Base-by-base conservation (phyloP, 306 rosid species). In the Nissolia schottii region DNA sequence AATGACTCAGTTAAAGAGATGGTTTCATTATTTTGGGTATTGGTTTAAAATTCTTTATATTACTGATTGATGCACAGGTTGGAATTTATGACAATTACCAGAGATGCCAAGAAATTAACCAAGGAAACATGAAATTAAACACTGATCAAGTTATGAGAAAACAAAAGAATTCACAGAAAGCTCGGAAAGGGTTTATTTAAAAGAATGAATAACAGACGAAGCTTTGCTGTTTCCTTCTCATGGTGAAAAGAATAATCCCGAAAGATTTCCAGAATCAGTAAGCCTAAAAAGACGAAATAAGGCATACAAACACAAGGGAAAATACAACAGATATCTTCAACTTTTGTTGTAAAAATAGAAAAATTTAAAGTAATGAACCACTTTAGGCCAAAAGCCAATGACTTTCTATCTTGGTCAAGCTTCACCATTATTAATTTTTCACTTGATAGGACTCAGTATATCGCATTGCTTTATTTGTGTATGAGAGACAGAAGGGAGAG, bases 311-410 rank as follows among this genome's bases (percentile, higher is more conserved):
- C 22, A 31, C 51, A 71, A 16, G 20, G 15, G 34, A 38, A 38
- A 37, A 37, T 25, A 15, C 35, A 34, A 59, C 12, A 57, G 24
- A 27, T 11, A 10, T 70, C 38, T 70, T 66, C 28, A 69, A 16
- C 6, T 41, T 66, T 3, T 35, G 23, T 37, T 53, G 12, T 46
- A 46, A 28, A 37, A 23, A 2, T 1, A 22, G 37, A 46, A 31
- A n/a, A 60, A 51, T 10, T 13, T 62, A 31, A 25, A 29, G 23
- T 43, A 64, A 31, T 23, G 22, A 68, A 48, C 37, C 68, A 25
- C 64, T 68, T 45, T 16, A 14, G 59, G 77, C 73, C 86, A 43
- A 32, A 78, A 23, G 16, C 34, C 13, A 56, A 25, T 9, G 18
- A 9, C n/a, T 45, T 34, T 46, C 38, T 49, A 18, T 22, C 65